Evolutionary conservation across 192 early-diverging fungal species (phyloP).

Genomic region (Anaeromyces robustus): DNA sequence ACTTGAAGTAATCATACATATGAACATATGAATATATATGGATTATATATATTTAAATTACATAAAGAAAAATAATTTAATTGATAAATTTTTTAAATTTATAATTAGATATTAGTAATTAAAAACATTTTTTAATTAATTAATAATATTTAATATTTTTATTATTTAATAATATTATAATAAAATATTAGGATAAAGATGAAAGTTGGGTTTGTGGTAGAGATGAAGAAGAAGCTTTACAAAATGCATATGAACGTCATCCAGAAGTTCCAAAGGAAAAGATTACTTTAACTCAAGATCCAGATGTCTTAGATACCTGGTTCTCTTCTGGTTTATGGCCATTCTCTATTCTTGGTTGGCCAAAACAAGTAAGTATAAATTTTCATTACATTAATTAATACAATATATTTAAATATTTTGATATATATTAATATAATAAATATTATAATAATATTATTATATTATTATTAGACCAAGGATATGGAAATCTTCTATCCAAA

Average conservation of each 20-base stretch:
- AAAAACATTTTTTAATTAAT: no score
- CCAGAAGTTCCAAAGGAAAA: slow-evolving; percentile 38
- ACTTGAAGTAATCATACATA: slow-evolving; percentile 13
- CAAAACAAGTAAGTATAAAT: slow-evolving; percentile 36
- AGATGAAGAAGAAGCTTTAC: slow-evolving; percentile 53
- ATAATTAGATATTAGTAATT: no score
- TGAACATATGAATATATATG: no score
- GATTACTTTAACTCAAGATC: slow-evolving; percentile 82
- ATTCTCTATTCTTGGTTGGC: slow-evolving; percentile 96
- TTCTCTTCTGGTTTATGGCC: slow-evolving; percentile 98
- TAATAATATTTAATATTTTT: slow-evolving; percentile 6
- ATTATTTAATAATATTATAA: slow-evolving; percentile 1
- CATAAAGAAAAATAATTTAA: slow-evolving; percentile 18
- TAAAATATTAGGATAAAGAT: slow-evolving; percentile 22
- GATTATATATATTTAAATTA: no score
- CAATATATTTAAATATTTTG: no score
- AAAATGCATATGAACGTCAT: slow-evolving; percentile 63
- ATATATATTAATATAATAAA: no score
- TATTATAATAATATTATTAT: not conserved
- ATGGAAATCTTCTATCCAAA: slow-evolving; percentile 80
- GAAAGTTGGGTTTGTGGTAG: slow-evolving; percentile 80
- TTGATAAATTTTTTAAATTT: slow-evolving; percentile 1
- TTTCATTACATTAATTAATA: not conserved
- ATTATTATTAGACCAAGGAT: slow-evolving; percentile 47
- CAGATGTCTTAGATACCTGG: slow-evolving; percentile 98